Evolutionary conservation across 139 green algal genomes (phyloP).

Genomic region (Yamagishiella unicocca): DNA sequence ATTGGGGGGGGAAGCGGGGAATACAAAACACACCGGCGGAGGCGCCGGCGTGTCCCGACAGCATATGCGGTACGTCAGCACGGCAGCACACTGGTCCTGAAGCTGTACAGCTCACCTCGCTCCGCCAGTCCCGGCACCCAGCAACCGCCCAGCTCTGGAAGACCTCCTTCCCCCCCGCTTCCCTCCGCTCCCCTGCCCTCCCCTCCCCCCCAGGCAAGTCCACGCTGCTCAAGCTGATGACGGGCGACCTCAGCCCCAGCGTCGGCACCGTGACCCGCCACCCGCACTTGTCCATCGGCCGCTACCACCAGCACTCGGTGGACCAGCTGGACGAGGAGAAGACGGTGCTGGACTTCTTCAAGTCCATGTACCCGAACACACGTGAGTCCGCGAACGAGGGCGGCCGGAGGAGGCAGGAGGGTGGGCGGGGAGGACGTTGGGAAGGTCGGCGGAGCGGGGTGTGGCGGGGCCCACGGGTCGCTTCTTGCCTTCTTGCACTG

Average conservation of each 20-base stretch:
- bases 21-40: no score
- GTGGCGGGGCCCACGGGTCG: no score
- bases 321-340: slow-evolving; percentile 69
- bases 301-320: slow-evolving; percentile 79
- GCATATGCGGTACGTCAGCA: no score
- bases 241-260: slow-evolving; percentile 15
- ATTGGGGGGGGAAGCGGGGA: no score
- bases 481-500: no score
- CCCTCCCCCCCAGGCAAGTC: slow-evolving; percentile 95
- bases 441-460: not conserved
- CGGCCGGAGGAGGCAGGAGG: not conserved
- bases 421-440: not conserved
- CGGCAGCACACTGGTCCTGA: no score
- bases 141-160: no score
- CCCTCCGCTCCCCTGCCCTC: not conserved
- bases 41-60: no score
- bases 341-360: slow-evolving; percentile 79
- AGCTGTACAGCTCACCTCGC: no score
- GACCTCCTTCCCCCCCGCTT: not conserved
- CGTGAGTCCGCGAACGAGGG: not conserved
- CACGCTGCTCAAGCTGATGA: slow-evolving; percentile 77
- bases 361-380: slow-evolving; percentile 61
- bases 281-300: slow-evolving; percentile 78
- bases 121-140: no score
- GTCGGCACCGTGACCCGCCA: slow-evolving; percentile 71